Base-by-base conservation (phyloP, 257 asterid species). In the Fraxinus anomala region DNA sequence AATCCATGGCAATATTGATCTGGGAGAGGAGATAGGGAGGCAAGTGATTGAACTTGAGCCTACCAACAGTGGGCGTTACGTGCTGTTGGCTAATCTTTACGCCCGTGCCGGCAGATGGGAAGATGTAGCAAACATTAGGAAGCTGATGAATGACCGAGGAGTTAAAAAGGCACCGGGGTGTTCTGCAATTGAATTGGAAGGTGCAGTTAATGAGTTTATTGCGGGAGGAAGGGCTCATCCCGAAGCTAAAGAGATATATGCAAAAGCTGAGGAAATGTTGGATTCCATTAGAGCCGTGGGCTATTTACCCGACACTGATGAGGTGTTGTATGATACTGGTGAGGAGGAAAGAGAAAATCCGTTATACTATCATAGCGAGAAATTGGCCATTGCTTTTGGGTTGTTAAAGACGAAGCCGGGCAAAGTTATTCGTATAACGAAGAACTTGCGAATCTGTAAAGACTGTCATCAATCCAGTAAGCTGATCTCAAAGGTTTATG, bases 71-170 rank as follows among this genome's bases (percentile, higher is more conserved):
- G 98, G 97, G 70, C 96, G 97, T 0, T 92, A 94, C 71, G 91
- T 92, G 59, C 49, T 91, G 84, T 77, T 94, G 68, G 96, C 97
- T 14, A 94, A 92, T 68, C 75, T 94, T 5, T 94, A 92, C 19
- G 96, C 98, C 0, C 80, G 85, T 81, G 93, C 89, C 0, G 91
- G 97, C 59, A 88, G 88, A 85, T 88, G 90, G 88, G 97, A 92
- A 31, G 94, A 92, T 30, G 97, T 89, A 40, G 97, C 91, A 28
- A 77, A 77, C 34, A 82, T 91, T 12, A 81, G 97, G 83, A 94
- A 88, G 87, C 68, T 94, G 82, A 94, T 94, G 98, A 88, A 89
- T 37, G 98, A 92, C 68, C 81, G 97, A 74, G 94, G 97, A 74
- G 96, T 94, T 37, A 91, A 86, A 72, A 94, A 94, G 88, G 81